Conservation (phyloP, 2,329 filamentous ascomycete species). For the Penicillium occitanis region DNA sequence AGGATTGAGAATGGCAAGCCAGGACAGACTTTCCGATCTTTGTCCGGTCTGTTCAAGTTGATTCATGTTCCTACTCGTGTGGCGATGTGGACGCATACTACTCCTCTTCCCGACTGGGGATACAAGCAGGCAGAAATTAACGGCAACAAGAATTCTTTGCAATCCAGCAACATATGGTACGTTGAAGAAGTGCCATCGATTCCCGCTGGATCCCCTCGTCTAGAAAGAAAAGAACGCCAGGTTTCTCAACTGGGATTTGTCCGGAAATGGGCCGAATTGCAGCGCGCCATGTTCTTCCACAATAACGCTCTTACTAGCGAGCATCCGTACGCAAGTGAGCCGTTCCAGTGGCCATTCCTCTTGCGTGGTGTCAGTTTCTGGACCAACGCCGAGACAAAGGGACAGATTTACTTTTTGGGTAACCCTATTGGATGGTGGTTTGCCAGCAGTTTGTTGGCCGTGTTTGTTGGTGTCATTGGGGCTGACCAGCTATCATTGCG, state of each 20-base stretch:
- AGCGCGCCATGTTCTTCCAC: conserved; percentile 98
- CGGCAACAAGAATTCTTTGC: conserved; percentile 91
- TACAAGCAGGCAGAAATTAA: conserved; percentile 99
- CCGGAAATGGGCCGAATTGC: conserved; percentile 92
- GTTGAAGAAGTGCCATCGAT: conserved; percentile 88
- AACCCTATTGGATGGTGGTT: conserved; percentile 99
- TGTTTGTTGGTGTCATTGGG: conserved; percentile 86
- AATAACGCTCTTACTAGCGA: conserved; percentile 97
- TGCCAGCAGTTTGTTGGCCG: conserved; percentile 83
- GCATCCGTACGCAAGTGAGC: conserved; percentile 91
- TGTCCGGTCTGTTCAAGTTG: conserved; percentile 92
- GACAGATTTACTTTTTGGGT: conserved; percentile 98
- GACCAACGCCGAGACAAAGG: conserved; percentile 90
- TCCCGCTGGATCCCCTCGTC: conserved; percentile 67
- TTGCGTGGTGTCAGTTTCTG: conserved; percentile 98
- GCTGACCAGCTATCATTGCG: conserved; percentile 93
- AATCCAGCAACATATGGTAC: conserved; percentile 91
- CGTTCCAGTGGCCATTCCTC: conserved; percentile 97
- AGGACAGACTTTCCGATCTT: conserved; percentile 80
- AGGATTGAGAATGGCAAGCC: conserved; percentile 82
- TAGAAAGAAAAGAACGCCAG: conserved; percentile 72
- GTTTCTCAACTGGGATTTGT: conserved; percentile 85
- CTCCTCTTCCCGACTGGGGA: conserved; percentile 93
- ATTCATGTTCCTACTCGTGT: conserved; percentile 93
- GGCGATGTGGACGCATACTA: conserved; percentile 98